phyloP scores from a whole-genome alignment of 2,329 filamentous ascomycete species.

The Fonsecaea monophora region DNA sequence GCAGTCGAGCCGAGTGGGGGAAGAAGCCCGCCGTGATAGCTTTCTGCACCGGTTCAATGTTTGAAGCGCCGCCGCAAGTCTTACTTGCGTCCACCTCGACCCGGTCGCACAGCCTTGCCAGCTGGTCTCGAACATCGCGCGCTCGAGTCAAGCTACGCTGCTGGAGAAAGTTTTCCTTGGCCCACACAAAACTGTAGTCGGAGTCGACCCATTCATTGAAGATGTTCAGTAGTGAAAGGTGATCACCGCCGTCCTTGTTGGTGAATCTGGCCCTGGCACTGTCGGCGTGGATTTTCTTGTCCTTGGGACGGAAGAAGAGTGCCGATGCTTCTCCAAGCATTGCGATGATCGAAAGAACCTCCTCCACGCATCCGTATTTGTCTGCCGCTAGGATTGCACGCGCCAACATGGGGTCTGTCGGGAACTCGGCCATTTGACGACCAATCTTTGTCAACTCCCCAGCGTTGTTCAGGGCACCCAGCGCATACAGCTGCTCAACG shows the following conservation, averaged over 20 bases:
- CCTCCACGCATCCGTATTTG: conserved; percentile 89
- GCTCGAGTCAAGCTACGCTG: conserved; percentile 87
- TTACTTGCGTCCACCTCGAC: conserved; percentile 79
- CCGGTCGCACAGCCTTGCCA: conserved; percentile 88
- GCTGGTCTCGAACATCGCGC: conserved; percentile 89
- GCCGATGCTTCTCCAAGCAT: conserved; percentile 90
- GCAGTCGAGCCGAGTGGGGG: conserved; percentile 84
- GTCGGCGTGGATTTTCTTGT: conserved; percentile 96
- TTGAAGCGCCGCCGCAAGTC: conserved; percentile 65
- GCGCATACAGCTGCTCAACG: conserved; percentile 86
- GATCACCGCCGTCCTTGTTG: conserved; percentile 87
- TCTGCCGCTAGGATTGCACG: conserved; percentile 88
- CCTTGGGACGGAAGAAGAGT: conserved; percentile 92
- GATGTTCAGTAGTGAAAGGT: conserved; percentile 85
- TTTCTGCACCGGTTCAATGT: conserved; percentile 81
- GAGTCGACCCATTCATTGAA: conserved; percentile 95
- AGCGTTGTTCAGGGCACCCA: conserved; percentile 86
- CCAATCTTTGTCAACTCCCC: conserved; percentile 90
- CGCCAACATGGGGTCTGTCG: conserved; percentile 87
- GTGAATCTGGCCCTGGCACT: conserved; percentile 88
- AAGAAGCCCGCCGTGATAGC: conserved; percentile 93
- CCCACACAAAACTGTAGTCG: conserved; percentile 87
- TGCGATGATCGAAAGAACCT: conserved; percentile 89
- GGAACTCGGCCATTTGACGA: conserved; percentile 93
- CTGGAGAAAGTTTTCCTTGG: conserved; percentile 91